Evolutionary conservation across 495 filamentous ascomycete genomes (phyloP), one percentile per base, ranked within the genome.

Genomic region (Talaromyces liani): DNA sequence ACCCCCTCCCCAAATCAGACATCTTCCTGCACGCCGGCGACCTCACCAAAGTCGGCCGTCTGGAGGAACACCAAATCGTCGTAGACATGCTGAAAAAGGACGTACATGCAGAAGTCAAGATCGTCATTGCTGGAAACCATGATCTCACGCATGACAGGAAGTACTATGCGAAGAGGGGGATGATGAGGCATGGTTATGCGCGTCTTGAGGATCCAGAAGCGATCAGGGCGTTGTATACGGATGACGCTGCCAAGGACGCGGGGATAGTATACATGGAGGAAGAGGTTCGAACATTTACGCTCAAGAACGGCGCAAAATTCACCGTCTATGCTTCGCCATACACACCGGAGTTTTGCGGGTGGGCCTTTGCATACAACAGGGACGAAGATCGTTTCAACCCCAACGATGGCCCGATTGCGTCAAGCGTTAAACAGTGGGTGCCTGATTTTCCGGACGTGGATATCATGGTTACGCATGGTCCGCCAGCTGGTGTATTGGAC

Each of bases 91-190:
- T 94, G 14, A 69, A 70, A 16, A n/a, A 6, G 1, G 66, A 60
- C 0, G 81, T 87, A 60, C 67, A 83, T 6, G 89, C 91, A 0
- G 82, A 87, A 20, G 72, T 92, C 6, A 95, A 93, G 64, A 74
- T 95, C 39, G 84, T 93, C 36, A 91, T 95, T 59, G 85, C 91
- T 1, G 91, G 91, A 0, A 93, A 93, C 71, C 91, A 93, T 73
- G 90, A 93, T 69, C 82, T 89, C 62, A 84, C 84, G 0, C 82
- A 93, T 3, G 89, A 94, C 69, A 71, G 72, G 29, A 72, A 80
- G 3, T 81, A 80, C 66, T 85, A 83, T 65, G 60, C 66, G 5
- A 53, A 31, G 3, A 63, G 67, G 16, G 78, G 78, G 9, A 70
- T 73, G 54, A 53, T 27, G 22, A 68, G 75, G 6, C 78, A 80